Evolutionary conservation across 140 eudicot species (phyloP).

Genomic region (Bidens hawaiensis): DNA sequence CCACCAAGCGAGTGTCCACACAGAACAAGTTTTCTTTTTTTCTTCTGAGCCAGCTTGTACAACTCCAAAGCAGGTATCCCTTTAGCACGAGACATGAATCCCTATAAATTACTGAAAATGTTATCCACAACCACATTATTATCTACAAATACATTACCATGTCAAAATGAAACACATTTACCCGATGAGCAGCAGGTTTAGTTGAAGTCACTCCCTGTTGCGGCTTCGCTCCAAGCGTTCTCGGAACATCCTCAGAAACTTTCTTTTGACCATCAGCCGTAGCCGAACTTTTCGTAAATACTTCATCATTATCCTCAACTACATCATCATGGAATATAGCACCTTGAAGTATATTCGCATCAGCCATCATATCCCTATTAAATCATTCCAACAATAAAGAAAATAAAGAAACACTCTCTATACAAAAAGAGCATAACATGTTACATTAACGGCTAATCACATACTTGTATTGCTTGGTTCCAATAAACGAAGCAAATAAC

Average conservation of each 20-base stretch:
- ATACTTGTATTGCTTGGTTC: slow-evolving; percentile 94
- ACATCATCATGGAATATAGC: slow-evolving; percentile 88
- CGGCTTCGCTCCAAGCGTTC: slow-evolving; percentile 46
- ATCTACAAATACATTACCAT: slow-evolving; percentile 12
- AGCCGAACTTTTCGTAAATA: slow-evolving; percentile 28
- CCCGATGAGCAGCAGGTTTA: slow-evolving; percentile 99
- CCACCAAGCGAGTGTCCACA: slow-evolving; percentile 99
- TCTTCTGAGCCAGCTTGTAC: slow-evolving; percentile 94
- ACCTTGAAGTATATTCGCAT: slow-evolving; percentile 97
- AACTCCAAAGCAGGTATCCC: slow-evolving; percentile 98
- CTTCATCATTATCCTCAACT: slow-evolving; percentile 39
- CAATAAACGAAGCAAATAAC: slow-evolving; percentile 87
- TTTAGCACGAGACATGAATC: slow-evolving; percentile 99
- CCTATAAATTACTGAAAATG: slow-evolving; percentile 36
- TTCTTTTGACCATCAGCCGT: slow-evolving; percentile 31
- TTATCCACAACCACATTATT: not conserved
- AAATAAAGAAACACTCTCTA: not conserved
- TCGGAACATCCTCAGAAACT: slow-evolving; percentile 38
- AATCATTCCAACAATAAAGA: slow-evolving; percentile 15
- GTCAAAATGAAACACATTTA: slow-evolving; percentile 25
- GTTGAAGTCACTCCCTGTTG: slow-evolving; percentile 47
- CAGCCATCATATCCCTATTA: slow-evolving; percentile 96
- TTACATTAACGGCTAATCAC: slow-evolving; percentile 26
- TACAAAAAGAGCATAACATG: slow-evolving; percentile 5
- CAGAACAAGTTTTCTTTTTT: slow-evolving; percentile 83